These are phyloP conservation scores for Citrus sp. DNA, from an alignment of 345 rosid genomes.

Conservation along the genomic window DNA sequence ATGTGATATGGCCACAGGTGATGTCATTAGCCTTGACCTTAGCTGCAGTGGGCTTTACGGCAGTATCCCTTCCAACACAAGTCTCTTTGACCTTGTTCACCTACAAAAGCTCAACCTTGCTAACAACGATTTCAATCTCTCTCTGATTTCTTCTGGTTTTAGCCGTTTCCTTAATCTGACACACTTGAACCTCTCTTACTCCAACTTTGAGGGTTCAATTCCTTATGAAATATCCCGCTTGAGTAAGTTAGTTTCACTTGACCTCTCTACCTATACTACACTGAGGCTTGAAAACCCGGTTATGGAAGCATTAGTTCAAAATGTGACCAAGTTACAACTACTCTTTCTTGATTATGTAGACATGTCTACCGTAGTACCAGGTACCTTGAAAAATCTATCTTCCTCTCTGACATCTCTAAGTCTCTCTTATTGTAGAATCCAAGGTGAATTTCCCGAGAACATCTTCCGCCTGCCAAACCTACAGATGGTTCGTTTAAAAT, in stretches of 20 bases:
- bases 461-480: slow-evolving; percentile 3
- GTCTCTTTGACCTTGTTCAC: background rate
- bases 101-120: background rate
- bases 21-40: background rate
- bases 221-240: background rate
- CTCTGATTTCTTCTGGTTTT: background rate
- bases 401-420: slow-evolving; percentile 4
- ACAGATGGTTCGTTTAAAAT: background rate
- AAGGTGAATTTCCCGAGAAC: slow-evolving; percentile 5
- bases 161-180: background rate
- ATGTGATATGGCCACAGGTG: background rate
- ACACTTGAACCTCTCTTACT: background rate
- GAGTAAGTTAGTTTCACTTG: background rate
- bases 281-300: no score
- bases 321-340: no score
- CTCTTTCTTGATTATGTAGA: background rate
- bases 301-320: no score
- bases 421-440: background rate
- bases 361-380: background rate
- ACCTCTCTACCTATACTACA: background rate
- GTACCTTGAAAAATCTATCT: slow-evolving; percentile 11
- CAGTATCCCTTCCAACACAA: background rate
- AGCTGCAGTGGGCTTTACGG: background rate
- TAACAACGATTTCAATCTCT: background rate
- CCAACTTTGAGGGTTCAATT: background rate